phyloP scores from a whole-genome alignment of 2,329 filamentous ascomycete species.

The Meredithiella fracta region DNA sequence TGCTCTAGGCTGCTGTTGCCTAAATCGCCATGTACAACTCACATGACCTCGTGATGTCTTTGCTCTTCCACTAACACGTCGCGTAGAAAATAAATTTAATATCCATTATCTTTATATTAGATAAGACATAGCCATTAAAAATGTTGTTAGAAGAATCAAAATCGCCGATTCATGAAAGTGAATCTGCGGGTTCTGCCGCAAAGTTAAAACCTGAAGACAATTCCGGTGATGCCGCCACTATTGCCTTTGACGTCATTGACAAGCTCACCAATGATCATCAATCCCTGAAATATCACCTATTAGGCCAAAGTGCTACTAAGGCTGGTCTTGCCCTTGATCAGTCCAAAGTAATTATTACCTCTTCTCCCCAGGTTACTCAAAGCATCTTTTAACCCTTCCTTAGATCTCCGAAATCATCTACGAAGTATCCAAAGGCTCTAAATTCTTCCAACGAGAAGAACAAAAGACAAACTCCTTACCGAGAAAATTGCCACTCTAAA shows the following conservation, averaged over 20 bases:
- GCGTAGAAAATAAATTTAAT: not conserved
- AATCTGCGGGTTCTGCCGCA: not conserved
- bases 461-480: constrained; percentile 66
- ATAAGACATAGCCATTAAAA: not conserved
- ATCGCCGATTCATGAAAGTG: too few relatives aligned
- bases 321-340: constrained; percentile 93
- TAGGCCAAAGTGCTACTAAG: constrained; percentile 85
- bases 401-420: constrained; percentile 92
- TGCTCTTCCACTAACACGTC: not conserved
- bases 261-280: constrained; percentile 21
- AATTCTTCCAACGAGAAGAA: constrained; percentile 89
- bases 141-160: not conserved
- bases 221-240: not conserved
- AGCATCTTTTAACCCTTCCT: not conserved
- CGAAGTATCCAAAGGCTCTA: constrained; percentile 88
- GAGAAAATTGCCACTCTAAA: constrained; percentile 71
- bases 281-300: constrained; percentile 73
- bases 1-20: not conserved
- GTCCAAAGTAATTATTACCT: constrained; percentile 39
- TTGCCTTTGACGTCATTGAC: not conserved
- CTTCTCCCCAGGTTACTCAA: not conserved
- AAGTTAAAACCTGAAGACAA: not conserved
- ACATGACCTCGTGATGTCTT: constrained; percentile 2
- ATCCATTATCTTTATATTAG: too few relatives aligned
- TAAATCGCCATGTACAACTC: not conserved